Base-by-base conservation (phyloP, 768 basidiomycete genomes). In the Serendipita sp. region DNA sequence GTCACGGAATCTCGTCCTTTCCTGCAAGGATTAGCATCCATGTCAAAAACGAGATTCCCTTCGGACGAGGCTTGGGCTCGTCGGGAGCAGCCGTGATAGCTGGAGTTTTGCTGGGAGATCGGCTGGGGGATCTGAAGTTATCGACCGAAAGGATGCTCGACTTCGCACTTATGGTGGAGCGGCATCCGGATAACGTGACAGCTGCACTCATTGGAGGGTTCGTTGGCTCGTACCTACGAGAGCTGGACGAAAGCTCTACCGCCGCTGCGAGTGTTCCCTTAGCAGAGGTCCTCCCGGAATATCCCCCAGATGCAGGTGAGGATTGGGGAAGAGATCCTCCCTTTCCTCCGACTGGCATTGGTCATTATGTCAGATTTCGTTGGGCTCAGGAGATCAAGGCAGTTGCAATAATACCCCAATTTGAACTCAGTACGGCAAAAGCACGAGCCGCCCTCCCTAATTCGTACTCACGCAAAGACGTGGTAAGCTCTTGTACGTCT, bases 61-160 rank as follows among this genome's bases (percentile, higher is more conserved):
- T 99, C 72, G 95, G 96, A 11, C 88, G 96, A 64, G 96, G 96
- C 10, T 80, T 99, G 60, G 96, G 96, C 56, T 98, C 95, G 0
- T 98, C 96, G 0, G 95, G 95, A 13, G 96, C 96, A 2, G 95
- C 96, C n/a, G 96, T 99, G 70, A 89, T 99, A 70, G 95, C 93
- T 0, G 96, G 96, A 46, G 93, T 96, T 38, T 80, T 95, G 36
- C 82, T 99, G 51, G 96, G 86, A 41, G 82, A 92, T 71, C 79
- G 83, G n/a, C 78, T 98, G 28, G 95, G 89, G 15, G 68, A 81
- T 16, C 81, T 98, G 67, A 71, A 79, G 28, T 83, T 98, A 10
- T 74, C 88, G 13, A 77, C 73, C 34, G 80, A 79, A 47, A 84
- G 96, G 30, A 77, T 95, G 70, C 83, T 98, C 67, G 96, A 99